Percentiles rank a stretch among this genome's conserved stretches.
Evolutionary conservation across 2,329 filamentous ascomycete species (phyloP).

Genomic region (Coleophoma cylindrospora): DNA sequence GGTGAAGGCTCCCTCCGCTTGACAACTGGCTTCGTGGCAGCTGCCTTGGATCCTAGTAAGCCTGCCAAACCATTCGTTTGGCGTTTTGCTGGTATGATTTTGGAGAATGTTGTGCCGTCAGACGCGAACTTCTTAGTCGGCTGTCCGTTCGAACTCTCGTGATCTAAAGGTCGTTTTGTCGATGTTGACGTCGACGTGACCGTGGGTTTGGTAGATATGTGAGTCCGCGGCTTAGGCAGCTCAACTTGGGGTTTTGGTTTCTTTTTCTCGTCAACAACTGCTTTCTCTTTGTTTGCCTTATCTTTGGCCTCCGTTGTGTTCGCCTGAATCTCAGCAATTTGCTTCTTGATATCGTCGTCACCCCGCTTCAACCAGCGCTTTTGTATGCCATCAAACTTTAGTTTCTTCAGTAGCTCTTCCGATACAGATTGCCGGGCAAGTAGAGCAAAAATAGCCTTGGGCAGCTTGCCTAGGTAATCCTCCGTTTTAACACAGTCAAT

Average conservation of each 20-base stretch:
- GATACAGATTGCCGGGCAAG: slow-evolving; percentile 59
- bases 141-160: slow-evolving; percentile 21
- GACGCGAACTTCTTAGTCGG: slow-evolving; percentile 27
- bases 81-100: slow-evolving; percentile 17
- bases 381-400: slow-evolving; percentile 61
- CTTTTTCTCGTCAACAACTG: slow-evolving; percentile 15
- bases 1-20: slow-evolving; percentile 29
- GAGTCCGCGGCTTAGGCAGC: slow-evolving; percentile 9
- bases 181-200: slow-evolving; percentile 9
- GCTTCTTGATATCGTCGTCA: slow-evolving; percentile 56
- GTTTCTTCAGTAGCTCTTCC: slow-evolving; percentile 52
- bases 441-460: slow-evolving; percentile 53
- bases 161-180: slow-evolving; percentile 26
- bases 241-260: slow-evolving; percentile 19
- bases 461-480: slow-evolving; percentile 47
- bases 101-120: slow-evolving; percentile 20
- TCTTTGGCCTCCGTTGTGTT: slow-evolving; percentile 25
- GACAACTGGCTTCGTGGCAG: slow-evolving; percentile 18
- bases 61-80: slow-evolving; percentile 13
- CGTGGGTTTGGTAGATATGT: slow-evolving; percentile 10
- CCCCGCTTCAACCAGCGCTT: slow-evolving; percentile 59
- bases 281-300: slow-evolving; percentile 35
- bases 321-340: slow-evolving; percentile 52
- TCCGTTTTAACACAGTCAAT: slow-evolving; percentile 47
- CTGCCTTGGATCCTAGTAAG: slow-evolving; percentile 16